Percentiles rank a stretch among this genome's conserved stretches.
phyloP scores from a whole-genome alignment of 192 early-diverging fungal genomes.

The Podila clonocystis region DNA sequence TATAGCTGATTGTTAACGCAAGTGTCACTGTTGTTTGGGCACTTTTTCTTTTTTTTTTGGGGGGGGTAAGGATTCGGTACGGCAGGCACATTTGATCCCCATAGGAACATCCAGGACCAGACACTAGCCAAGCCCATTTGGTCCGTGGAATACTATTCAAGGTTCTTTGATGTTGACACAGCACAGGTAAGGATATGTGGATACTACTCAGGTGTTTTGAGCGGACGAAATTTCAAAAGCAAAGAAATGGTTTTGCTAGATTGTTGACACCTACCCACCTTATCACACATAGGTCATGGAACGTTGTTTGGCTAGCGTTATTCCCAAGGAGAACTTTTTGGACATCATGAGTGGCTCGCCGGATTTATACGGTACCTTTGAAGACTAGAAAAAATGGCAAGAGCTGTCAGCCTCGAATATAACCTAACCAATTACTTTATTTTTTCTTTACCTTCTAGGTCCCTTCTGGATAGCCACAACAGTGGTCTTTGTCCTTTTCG shows the following conservation, averaged over 20 bases:
- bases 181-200: slow-evolving; percentile 60
- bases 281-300: slow-evolving; percentile 68
- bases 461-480: slow-evolving; percentile 99
- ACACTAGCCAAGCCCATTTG: slow-evolving; percentile 72
- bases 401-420: too few species aligned
- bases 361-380: slow-evolving; percentile 86
- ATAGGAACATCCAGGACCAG: slow-evolving; percentile 44
- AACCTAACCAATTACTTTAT: neutral
- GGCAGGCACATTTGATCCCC: slow-evolving; percentile 38
- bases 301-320: slow-evolving; percentile 72
- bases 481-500: slow-evolving; percentile 93
- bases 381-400: too few species aligned
- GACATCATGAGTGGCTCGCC: slow-evolving; percentile 88
- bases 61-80: slow-evolving; percentile 21
- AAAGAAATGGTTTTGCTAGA: neutral
- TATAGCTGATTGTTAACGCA: neutral
- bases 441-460: slow-evolving; percentile 53
- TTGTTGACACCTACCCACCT: neutral
- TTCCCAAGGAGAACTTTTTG: slow-evolving; percentile 81
- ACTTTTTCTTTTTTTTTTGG: neutral
- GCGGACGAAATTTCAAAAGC: neutral
- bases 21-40: neutral
- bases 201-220: neutral
- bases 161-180: slow-evolving; percentile 95
- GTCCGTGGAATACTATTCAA: slow-evolving; percentile 92